phyloP scores from a whole-genome alignment of 129 eudicot genomes.

The Flaveria sonorensis region DNA sequence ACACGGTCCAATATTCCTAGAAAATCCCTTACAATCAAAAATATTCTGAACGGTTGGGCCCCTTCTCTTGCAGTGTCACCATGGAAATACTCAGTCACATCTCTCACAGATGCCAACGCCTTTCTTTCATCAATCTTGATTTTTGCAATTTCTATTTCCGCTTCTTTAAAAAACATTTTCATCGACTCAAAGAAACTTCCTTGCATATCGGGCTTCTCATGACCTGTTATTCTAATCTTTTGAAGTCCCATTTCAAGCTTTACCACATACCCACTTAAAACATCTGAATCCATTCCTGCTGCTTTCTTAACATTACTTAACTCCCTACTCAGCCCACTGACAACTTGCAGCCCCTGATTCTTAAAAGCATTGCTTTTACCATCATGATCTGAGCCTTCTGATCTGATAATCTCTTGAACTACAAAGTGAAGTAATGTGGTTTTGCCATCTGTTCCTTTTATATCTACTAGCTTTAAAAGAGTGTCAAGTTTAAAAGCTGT shows the following conservation, averaged over 20 bases:
- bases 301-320: conserved; percentile 74
- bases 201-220: conserved; percentile 61
- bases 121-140: conserved; percentile 65
- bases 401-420: conserved; percentile 89
- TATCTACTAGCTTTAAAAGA: conserved; percentile 73
- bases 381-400: conserved; percentile 59
- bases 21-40: conserved; percentile 87
- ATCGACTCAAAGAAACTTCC: conserved; percentile 75
- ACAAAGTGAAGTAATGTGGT: conserved; percentile 97
- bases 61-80: conserved; percentile 90
- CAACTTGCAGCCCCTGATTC: conserved; percentile 80
- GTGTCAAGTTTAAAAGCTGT: conserved; percentile 92
- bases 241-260: conserved; percentile 86
- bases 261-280: conserved; percentile 64
- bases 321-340: conserved; percentile 77
- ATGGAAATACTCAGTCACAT: conserved; percentile 89
- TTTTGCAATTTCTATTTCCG: conserved; percentile 59
- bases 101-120: conserved; percentile 68
- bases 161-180: conserved; percentile 67
- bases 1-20: conserved; percentile 75
- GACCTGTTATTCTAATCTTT: conserved; percentile 58
- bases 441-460: conserved; percentile 96
- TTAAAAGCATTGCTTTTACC: conserved; percentile 39
- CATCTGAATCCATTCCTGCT: conserved; percentile 95
- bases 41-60: conserved; percentile 84